Conservation (phyloP, 495 filamentous ascomycete genomes). For the Neurospora sp. region DNA sequence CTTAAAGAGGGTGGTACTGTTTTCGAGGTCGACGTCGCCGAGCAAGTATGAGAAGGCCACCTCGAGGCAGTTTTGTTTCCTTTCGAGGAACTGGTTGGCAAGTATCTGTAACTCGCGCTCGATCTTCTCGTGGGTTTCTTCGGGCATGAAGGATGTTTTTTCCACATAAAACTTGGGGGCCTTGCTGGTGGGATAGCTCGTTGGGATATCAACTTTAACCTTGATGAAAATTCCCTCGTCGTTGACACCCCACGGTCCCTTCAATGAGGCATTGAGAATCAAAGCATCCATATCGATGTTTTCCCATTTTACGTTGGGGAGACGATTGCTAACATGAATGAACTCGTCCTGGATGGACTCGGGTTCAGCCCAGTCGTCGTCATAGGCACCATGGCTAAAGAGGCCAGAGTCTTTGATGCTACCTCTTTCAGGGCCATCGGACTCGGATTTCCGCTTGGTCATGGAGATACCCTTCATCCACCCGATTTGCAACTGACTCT, state of each 20-base stretch:
- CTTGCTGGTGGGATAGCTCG: slow-evolving; percentile 60
- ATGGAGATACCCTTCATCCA: slow-evolving; percentile 96
- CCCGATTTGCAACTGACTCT: slow-evolving; percentile 51
- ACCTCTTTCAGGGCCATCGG: slow-evolving; percentile 22
- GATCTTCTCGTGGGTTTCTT: slow-evolving; percentile 54
- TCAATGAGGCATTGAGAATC: slow-evolving; percentile 62
- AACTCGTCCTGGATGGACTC: slow-evolving; percentile 85
- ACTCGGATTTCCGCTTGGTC: slow-evolving; percentile 40
- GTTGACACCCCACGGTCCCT: slow-evolving; percentile 78
- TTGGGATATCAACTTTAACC: slow-evolving; percentile 69
- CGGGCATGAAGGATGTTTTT: slow-evolving; percentile 67
- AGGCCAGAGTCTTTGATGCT: slow-evolving; percentile 33
- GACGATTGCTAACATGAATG: slow-evolving; percentile 68
- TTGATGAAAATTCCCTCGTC: slow-evolving; percentile 64
- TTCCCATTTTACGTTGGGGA: slow-evolving; percentile 78
- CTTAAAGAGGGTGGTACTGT: slow-evolving; percentile 56
- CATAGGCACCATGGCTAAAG: slow-evolving; percentile 33
- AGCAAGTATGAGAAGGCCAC: slow-evolving; percentile 73
- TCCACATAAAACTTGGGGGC: slow-evolving; percentile 61
- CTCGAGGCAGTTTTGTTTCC: slow-evolving; percentile 70
- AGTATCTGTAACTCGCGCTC: slow-evolving; percentile 61
- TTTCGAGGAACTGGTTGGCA: slow-evolving; percentile 53
- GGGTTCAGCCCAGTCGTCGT: slow-evolving; percentile 58
- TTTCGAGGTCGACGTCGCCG: slow-evolving; percentile 69
- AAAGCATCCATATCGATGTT: slow-evolving; percentile 72